Evolutionary conservation across 192 early-diverging fungal species (phyloP).

Genomic region (Diversispora epigaea): DNA sequence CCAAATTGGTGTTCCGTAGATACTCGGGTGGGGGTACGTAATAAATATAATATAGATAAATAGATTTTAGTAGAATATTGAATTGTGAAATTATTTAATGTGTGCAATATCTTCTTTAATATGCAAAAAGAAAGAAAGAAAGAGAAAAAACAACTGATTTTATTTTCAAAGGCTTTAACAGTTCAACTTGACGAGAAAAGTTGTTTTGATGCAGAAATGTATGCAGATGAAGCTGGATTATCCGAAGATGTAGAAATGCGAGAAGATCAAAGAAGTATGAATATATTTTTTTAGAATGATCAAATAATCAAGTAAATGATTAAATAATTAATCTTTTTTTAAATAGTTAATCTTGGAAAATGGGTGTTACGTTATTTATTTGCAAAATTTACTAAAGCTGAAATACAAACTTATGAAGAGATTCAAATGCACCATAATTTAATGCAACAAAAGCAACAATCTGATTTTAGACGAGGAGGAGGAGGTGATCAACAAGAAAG

Average conservation of each 20-base stretch:
- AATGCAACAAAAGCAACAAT: not conserved
- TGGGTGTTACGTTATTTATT: slow-evolving; percentile 82
- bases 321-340: not conserved
- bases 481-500: not conserved
- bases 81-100: not conserved
- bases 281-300: slow-evolving; percentile 37
- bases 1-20: slow-evolving; percentile 93
- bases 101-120: not conserved
- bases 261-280: slow-evolving; percentile 73
- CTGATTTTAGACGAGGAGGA: not conserved
- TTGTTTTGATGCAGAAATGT: slow-evolving; percentile 88
- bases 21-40: slow-evolving; percentile 79
- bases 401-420: slow-evolving; percentile 54
- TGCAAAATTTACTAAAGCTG: slow-evolving; percentile 51
- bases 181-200: slow-evolving; percentile 81
- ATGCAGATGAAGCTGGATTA: slow-evolving; percentile 73
- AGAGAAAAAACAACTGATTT: not conserved
- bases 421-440: slow-evolving; percentile 11
- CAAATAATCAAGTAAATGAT: slow-evolving; percentile 35
- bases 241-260: slow-evolving; percentile 47
- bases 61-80: not conserved
- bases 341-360: slow-evolving; percentile 75
- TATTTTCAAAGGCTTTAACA: slow-evolving; percentile 61
- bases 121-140: not conserved
- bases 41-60: not conserved